These are phyloP conservation scores for Sclerotinia borealis DNA, from an alignment of 2,329 filamentous ascomycete genomes.

Conservation along the genomic window DNA sequence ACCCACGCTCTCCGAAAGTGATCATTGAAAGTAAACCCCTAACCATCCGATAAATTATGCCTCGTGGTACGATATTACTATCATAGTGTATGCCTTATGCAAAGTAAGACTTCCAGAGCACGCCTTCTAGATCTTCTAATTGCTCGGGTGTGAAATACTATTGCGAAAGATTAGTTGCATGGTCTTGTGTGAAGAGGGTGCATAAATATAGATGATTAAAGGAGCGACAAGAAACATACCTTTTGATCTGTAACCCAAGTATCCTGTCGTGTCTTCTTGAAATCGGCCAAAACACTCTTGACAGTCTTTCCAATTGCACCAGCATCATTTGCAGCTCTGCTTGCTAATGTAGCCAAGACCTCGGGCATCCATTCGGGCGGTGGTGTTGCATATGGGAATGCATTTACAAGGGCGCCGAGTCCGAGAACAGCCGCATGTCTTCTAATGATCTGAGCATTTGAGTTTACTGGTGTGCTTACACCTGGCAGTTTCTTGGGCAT, in stretches of 20 bases:
- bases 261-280: constrained; percentile 99
- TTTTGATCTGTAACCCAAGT: constrained; percentile 98
- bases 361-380: constrained; percentile 93
- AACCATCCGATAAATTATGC: not conserved
- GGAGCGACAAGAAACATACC: constrained; percentile 49
- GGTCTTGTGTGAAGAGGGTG: not conserved
- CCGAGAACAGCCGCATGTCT: constrained; percentile 90
- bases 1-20: not conserved
- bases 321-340: constrained; percentile 78
- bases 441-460: constrained; percentile 70
- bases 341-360: constrained; percentile 77
- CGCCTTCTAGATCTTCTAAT: constrained; percentile 89
- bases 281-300: constrained; percentile 88
- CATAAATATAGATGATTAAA: not conserved
- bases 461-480: constrained; percentile 63
- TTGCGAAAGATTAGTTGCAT: constrained; percentile 15
- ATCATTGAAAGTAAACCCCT: not conserved
- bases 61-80: not conserved
- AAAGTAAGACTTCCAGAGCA: constrained; percentile 99
- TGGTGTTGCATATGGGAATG: constrained; percentile 92
- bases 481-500: constrained; percentile 69
- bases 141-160: constrained; percentile 86
- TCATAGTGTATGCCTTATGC: constrained; percentile 34
- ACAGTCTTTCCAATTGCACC: constrained; percentile 94
- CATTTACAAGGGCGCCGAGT: constrained; percentile 83